Evolutionary conservation across 2,329 filamentous ascomycete genomes (phyloP).

Genomic region (Phialocephala sp.): DNA sequence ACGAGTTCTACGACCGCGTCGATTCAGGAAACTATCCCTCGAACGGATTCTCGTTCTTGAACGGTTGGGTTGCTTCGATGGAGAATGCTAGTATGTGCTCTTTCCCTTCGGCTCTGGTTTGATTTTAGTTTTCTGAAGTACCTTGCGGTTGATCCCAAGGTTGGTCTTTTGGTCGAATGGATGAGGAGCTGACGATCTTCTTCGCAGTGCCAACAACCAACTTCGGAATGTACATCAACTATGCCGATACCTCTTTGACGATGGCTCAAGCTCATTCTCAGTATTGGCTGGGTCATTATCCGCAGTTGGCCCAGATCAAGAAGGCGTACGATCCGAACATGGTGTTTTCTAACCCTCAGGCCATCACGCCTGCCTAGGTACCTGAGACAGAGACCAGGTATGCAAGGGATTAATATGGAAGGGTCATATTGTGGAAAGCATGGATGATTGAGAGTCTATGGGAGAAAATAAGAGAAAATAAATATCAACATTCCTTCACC

Average conservation of each 20-base stretch:
- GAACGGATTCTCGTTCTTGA: conserved; percentile 18
- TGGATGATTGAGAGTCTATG: too few relatives aligned
- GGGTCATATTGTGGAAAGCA: too few relatives aligned
- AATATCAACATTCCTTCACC: too few relatives aligned
- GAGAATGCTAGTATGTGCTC: conserved; percentile 11
- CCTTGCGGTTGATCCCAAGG: not conserved
- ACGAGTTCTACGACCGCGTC: conserved; percentile 33
- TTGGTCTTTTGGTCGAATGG: not conserved
- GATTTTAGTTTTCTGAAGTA: too few relatives aligned
- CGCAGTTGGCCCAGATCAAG: conserved; percentile 25
- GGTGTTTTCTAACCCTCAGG: conserved; percentile 30
- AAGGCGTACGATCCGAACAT: conserved; percentile 24
- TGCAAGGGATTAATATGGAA: too few relatives aligned
- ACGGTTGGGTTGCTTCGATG: conserved; percentile 18
- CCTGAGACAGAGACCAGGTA: too few relatives aligned
- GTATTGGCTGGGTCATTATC: conserved; percentile 28
- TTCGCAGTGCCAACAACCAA: conserved; percentile 19
- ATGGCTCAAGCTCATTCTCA: conserved; percentile 20
- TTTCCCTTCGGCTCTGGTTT: not conserved
- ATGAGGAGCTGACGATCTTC: not conserved
- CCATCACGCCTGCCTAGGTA: conserved; percentile 9
- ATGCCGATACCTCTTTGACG: conserved; percentile 28
- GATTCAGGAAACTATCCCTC: conserved; percentile 24
- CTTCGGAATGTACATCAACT: conserved; percentile 32
- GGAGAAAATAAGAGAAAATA: too few relatives aligned